A percentile compares a stretch with the other conserved stretches of the same genome.
Evolutionary conservation across 2,329 filamentous ascomycete genomes (phyloP).

Genomic region (Aspergillus latus): DNA sequence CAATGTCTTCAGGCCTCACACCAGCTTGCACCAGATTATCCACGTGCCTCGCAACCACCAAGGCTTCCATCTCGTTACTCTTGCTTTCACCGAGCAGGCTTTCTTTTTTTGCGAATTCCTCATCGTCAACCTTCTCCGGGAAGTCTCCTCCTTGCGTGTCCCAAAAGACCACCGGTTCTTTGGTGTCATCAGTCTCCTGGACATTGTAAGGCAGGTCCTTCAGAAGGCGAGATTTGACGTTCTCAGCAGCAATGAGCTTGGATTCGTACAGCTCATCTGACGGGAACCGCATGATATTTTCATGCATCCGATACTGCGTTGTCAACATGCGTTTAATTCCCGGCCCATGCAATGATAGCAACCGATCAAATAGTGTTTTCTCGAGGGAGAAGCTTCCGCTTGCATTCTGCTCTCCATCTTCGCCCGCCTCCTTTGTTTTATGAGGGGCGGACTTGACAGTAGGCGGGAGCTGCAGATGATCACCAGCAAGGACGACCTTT

Average conservation of each 20-base stretch:
- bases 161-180: slow-evolving; percentile 84
- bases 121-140: slow-evolving; percentile 76
- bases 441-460: slow-evolving; percentile 77
- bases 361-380: slow-evolving; percentile 87
- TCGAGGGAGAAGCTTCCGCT: slow-evolving; percentile 66
- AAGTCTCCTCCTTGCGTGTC: slow-evolving; percentile 96
- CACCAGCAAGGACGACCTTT: slow-evolving; percentile 88
- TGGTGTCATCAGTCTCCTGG: slow-evolving; percentile 78
- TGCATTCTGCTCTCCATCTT: slow-evolving; percentile 40
- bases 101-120: slow-evolving; percentile 56
- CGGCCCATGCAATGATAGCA: slow-evolving; percentile 76
- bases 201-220: slow-evolving; percentile 77
- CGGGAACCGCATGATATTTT: slow-evolving; percentile 91
- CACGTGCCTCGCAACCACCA: slow-evolving; percentile 77
- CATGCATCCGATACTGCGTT: slow-evolving; percentile 97
- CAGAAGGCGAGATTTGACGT: slow-evolving; percentile 72
- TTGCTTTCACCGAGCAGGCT: slow-evolving; percentile 71
- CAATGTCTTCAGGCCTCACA: slow-evolving; percentile 79
- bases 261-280: slow-evolving; percentile 84
- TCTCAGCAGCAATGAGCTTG: slow-evolving; percentile 75
- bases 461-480: slow-evolving; percentile 90
- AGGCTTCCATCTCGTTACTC: slow-evolving; percentile 87
- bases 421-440: slow-evolving; percentile 47
- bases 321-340: slow-evolving; percentile 92
- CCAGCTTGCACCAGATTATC: slow-evolving; percentile 73